phyloP scores from a whole-genome alignment of 441 rosid species.

The Arabidopsis lyrata region DNA sequence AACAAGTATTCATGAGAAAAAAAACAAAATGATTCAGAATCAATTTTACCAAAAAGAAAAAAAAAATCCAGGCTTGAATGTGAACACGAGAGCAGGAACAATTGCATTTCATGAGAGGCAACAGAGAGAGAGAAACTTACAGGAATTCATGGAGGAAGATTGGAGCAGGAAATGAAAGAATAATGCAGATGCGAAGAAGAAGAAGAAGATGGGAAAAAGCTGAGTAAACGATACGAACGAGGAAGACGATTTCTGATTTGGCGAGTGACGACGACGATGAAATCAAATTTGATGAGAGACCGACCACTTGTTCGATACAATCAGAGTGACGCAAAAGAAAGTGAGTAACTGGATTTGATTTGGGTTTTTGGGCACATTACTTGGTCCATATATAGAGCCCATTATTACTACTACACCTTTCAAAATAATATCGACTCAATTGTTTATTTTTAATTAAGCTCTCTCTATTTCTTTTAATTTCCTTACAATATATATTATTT shows the following conservation, averaged over 20 bases:
- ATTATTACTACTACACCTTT: not conserved
- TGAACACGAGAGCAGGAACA: not conserved
- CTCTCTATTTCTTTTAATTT: too few relatives aligned
- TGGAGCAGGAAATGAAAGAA: not conserved
- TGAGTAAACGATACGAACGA: conserved; percentile 31
- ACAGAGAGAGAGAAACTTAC: conserved; percentile 32
- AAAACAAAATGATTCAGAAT: not conserved
- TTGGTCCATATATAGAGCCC: not conserved
- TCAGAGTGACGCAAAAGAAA: conserved; percentile 19
- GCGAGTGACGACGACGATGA: not conserved
- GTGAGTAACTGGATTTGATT: not conserved
- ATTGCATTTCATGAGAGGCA: not conserved
- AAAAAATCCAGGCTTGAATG: not conserved
- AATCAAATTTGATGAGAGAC: conserved; percentile 21
- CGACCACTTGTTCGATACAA: conserved; percentile 29
- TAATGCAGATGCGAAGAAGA: not conserved
- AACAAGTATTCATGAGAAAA: not conserved
- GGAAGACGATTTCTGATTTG: conserved; percentile 19
- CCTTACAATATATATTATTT: too few relatives aligned
- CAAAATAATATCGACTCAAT: not conserved
- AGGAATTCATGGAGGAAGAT: conserved; percentile 33
- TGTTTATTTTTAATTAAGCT: too few relatives aligned
- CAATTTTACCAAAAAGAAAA: not conserved
- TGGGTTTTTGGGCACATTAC: not conserved
- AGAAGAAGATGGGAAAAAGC: not conserved